These are phyloP conservation scores for Aspergillus incahuasiensis DNA, from an alignment of 495 filamentous ascomycete species.

Conservation along the genomic window DNA sequence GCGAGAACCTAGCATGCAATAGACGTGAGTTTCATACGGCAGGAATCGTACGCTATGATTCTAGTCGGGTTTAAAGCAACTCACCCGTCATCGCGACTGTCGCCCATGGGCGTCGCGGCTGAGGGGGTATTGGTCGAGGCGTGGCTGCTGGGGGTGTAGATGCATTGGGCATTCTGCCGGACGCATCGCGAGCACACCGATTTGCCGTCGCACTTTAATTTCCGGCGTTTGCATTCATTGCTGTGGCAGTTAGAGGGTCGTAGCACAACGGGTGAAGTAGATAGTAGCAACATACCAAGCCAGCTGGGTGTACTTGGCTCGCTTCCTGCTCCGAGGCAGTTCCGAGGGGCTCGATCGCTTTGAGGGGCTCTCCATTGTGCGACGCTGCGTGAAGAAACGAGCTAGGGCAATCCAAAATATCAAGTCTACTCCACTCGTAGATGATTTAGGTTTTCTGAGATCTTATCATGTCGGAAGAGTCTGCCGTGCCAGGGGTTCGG, in stretches of 20 bases:
- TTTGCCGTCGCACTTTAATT: conserved; percentile 88
- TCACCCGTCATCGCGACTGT: conserved; percentile 24
- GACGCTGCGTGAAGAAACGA: neutral
- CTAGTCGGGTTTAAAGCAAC: neutral
- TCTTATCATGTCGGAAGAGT: neutral
- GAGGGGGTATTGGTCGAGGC: conserved; percentile 8
- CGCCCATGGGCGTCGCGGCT: conserved; percentile 4
- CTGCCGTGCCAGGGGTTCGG: neutral
- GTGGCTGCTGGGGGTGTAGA: conserved; percentile 45
- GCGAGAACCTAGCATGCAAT: neutral
- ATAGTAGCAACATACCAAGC: conserved; percentile 28
- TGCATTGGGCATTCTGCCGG: conserved; percentile 57
- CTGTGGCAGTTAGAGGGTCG: conserved; percentile 27
- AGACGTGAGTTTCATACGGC: neutral
- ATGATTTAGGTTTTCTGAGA: neutral
- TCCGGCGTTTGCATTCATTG: conserved; percentile 86
- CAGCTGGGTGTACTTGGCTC: conserved; percentile 37
- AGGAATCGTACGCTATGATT: neutral
- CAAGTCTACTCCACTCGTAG: neutral
- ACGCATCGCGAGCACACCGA: conserved; percentile 72
- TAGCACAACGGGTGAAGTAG: neutral
- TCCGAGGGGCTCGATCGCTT: conserved; percentile 14
- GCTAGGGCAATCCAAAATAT: neutral
- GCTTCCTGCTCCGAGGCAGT: conserved; percentile 27
- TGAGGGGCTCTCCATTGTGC: conserved; percentile 5